Evolutionary conservation across 2,329 filamentous ascomycete species (phyloP).

Genomic region (Aspergillus quadrilineatus): DNA sequence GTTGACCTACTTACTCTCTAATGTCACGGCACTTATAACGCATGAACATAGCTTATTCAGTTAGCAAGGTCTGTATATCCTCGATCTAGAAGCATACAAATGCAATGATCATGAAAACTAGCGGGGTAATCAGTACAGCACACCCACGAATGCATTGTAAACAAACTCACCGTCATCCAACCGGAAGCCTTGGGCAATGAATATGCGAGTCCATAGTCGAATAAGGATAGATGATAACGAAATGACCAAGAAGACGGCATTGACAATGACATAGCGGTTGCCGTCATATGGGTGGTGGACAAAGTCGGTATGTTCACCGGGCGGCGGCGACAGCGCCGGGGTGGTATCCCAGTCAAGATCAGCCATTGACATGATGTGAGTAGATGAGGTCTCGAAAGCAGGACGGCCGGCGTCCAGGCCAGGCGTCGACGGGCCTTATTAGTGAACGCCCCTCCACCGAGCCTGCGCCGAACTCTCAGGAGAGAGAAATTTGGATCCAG

Average conservation of each 20-base stretch:
- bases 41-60: constrained; percentile 21
- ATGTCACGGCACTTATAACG: constrained; percentile 23
- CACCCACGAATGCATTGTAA: background rate
- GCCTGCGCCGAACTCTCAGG: background rate
- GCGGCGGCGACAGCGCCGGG: constrained; percentile 26
- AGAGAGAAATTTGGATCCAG: background rate
- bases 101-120: constrained; percentile 27
- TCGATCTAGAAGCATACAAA: constrained; percentile 17
- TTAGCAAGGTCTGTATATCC: background rate
- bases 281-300: constrained; percentile 26
- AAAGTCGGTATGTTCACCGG: constrained; percentile 28
- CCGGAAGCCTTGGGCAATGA: constrained; percentile 26
- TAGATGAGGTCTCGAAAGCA: background rate
- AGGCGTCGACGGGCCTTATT: background rate
- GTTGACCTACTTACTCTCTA: constrained; percentile 23
- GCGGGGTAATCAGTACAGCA: constrained; percentile 1
- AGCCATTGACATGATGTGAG: constrained; percentile 15
- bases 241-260: constrained; percentile 29
- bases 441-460: background rate
- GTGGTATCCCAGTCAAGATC: constrained; percentile 17
- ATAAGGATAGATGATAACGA: constrained; percentile 22
- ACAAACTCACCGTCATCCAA: constrained; percentile 29
- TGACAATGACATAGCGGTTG: constrained; percentile 27
- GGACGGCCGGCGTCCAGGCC: background rate
- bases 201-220: constrained; percentile 28